Evolutionary conservation across 2,329 filamentous ascomycete species (phyloP), one percentile per base, ranked within the genome.

Genomic region (Alternaria brassicicola): DNA sequence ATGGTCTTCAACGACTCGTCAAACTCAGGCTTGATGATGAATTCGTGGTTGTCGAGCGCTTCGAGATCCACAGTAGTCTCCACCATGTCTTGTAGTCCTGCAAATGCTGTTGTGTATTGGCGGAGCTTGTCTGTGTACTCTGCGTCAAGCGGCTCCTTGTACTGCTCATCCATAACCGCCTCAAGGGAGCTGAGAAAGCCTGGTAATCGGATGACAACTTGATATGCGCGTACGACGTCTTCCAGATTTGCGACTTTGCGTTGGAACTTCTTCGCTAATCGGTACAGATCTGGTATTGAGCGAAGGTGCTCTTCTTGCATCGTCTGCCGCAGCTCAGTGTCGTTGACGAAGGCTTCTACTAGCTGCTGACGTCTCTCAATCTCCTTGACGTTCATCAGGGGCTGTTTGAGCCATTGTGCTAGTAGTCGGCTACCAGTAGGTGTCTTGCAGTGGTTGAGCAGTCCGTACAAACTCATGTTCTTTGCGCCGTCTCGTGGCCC

Each of bases 1-100:
- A 99, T 96, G n/a, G 91, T 87, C 17, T 90, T 88, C 35, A 99
- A 82, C 53, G 88, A 86, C 57, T 97, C 93, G 71, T 99, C 95
- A 64, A 97, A 99, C 73, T 99, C 95, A 1, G 96, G 91, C 79
- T 98, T 99, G 84, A 99, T 99, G 70, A 97, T 94, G 79, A 96
- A 99, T 75, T 99, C 95, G 73, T 99, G 95, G 66, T 95, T 93
- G 71, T 99, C 94, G 10, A 99, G 86, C 3, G 95, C 95, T 57
- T 97, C 92, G 0, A 99, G 86, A 72, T 99, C 95, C 13, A 99
- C 93, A 0, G 96, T 99, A 2, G 95, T 97, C 80, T 99, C 95
- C 0, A 99, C 95, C 92, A 99, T 97, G 75, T 99, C 95, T 72
- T 94, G 91, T 10, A 99, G 83, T 74, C 93, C 97, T 25, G 86